Base-by-base conservation (phyloP, 2,329 filamentous ascomycete species). In the Herpotrichia juniperi region DNA sequence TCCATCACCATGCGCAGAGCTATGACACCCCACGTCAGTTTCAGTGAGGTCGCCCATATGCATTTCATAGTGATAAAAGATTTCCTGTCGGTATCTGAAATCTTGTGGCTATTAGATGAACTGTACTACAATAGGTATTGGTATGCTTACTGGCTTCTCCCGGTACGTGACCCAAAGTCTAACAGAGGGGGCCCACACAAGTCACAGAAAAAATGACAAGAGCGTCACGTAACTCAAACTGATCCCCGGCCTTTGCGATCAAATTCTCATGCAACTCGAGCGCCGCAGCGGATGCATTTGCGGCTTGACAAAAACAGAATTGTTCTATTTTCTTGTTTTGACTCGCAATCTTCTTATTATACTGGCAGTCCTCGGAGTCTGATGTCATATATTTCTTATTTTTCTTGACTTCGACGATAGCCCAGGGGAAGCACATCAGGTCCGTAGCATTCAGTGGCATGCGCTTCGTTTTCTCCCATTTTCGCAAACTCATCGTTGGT, bases 261-360 rank as follows among this genome's bases (percentile, higher is more conserved):
- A 59, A 25, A 5, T 34, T 17, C 39, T 60, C 57, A 35, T 53
- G 25, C 43, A 58, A 28, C 4, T 25, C 42, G 4, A 60, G 51
- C 24, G 54, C 57, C 26, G 28, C 30, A 14, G 57, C 54, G 22
- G 53, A 55, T 16, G 51, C 57, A 46, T 60, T 60, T 31, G 57
- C 57, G n/a, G 54, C 57, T 46, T 60, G 55, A 31, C 55, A 60
- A 35, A 56, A 60, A 26, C 57, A 60, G 16, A 55, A 53, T 11
- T 25, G 26, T 32, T 44, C 42, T 4, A 17, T 45, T 9, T 17
- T 25, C 14, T n/a, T 32, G 28, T 8, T 42, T 7, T 34, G 5
- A 9, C 14, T 34, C 6, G 10, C 31, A n/a, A n/a, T 7, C 7
- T 16, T 34, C 7, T 7, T 34, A 34, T 34, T 34, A n/a, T n/a